Percentiles rank a stretch among this genome's conserved stretches.
phyloP scores from a whole-genome alignment of 2,329 filamentous ascomycete species.

The Ophiostoma himal-ulmi region DNA sequence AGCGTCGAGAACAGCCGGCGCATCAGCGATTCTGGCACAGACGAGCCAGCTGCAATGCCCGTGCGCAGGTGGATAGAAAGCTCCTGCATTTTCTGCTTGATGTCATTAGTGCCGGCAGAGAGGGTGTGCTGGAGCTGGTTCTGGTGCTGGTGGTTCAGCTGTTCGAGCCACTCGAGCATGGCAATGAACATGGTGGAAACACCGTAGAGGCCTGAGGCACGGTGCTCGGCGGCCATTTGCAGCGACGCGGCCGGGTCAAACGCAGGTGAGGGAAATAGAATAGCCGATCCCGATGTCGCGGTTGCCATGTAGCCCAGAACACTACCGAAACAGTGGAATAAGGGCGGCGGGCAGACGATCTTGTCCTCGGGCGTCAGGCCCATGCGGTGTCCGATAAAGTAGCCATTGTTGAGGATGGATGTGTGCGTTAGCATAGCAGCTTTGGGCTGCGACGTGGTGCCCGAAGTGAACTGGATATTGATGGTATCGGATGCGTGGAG shows the following conservation, averaged over 20 bases:
- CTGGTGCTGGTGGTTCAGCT: conserved; percentile 31
- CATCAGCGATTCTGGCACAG: conserved; percentile 81
- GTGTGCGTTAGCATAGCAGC: conserved; percentile 82
- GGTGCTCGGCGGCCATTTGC: conserved; percentile 46
- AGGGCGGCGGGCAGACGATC: conserved; percentile 76
- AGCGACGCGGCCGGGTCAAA: conserved; percentile 76
- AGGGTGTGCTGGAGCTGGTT: not conserved
- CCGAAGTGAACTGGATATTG: conserved; percentile 95
- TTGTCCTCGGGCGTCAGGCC: conserved; percentile 66
- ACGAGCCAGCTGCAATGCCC: conserved; percentile 85
- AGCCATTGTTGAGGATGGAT: conserved; percentile 88
- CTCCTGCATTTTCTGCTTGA: conserved; percentile 14
- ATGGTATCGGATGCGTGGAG: conserved; percentile 63
- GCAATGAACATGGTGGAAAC: conserved; percentile 94
- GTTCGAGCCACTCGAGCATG: conserved; percentile 69
- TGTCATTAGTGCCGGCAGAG: not conserved
- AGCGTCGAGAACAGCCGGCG: conserved; percentile 63
- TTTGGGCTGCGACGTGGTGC: conserved; percentile 87
- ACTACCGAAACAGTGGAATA: conserved; percentile 87
- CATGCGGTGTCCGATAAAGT: conserved; percentile 80
- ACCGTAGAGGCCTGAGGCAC: conserved; percentile 67
- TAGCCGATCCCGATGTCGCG: conserved; percentile 68
- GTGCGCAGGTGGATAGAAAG: conserved; percentile 55
- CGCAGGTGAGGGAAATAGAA: conserved; percentile 79
- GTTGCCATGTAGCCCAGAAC: conserved; percentile 96